Conservation (phyloP, 1,284 basidiomycete genomes). For the Entoloma clypeatum region DNA sequence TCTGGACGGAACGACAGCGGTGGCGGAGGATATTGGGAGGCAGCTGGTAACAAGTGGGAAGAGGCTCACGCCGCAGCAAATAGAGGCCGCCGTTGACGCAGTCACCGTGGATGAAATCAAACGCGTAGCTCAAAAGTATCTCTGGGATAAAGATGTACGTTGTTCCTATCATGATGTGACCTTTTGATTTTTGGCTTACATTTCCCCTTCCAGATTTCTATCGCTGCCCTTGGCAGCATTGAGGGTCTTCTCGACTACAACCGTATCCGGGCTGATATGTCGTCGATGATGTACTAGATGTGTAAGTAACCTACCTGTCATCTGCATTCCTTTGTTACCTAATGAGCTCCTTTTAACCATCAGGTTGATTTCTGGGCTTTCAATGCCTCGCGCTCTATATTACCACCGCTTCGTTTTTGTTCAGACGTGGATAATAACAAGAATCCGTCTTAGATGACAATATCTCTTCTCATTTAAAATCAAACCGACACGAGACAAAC, state of each 20-base stretch:
- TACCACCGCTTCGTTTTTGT: too few species aligned
- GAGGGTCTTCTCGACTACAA: conserved; percentile 89
- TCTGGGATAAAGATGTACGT: conserved; percentile 93
- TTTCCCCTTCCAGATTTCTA: conserved; percentile 54
- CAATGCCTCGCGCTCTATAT: too few species aligned
- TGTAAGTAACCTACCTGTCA: too few species aligned
- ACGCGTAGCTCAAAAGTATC: conserved; percentile 92
- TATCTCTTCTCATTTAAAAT: too few species aligned
- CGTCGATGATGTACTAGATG: conserved; percentile 69
- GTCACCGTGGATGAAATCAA: conserved; percentile 90
- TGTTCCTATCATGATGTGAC: conserved; percentile 11
- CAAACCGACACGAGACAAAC: too few species aligned
- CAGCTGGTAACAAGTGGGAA: conserved; percentile 94
- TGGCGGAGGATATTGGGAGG: conserved; percentile 97
- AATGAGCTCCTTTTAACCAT: too few species aligned
- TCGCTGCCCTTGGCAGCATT: conserved; percentile 79
- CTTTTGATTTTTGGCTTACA: conserved; percentile 15
- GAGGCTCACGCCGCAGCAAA: conserved; percentile 89
- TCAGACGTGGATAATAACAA: too few species aligned
- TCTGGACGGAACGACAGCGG: conserved; percentile 92
- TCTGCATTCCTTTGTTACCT: too few species aligned
- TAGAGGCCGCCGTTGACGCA: conserved; percentile 89
- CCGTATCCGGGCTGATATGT: conserved; percentile 78
- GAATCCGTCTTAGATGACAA: too few species aligned
- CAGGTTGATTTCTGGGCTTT: too few species aligned